phyloP scores from a whole-genome alignment of 2,329 filamentous ascomycete genomes.

The Epichloe elymi region DNA sequence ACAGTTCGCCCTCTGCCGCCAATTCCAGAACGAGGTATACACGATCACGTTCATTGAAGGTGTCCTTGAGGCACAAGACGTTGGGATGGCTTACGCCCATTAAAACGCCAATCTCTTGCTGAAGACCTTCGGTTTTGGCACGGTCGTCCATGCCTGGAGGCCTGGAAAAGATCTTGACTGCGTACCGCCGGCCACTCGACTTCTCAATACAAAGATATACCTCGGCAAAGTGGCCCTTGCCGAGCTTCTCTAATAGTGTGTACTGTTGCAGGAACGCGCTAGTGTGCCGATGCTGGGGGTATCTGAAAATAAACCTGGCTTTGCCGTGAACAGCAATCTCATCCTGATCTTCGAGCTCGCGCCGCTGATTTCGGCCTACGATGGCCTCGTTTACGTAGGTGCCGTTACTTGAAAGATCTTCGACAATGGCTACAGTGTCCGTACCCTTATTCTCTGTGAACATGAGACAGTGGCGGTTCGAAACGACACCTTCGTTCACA shows the following conservation, averaged over 20 bases:
- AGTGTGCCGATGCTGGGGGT: constrained; percentile 61
- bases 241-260: constrained; percentile 68
- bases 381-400: constrained; percentile 91
- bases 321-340: constrained; percentile 79
- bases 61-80: constrained; percentile 85
- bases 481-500: constrained; percentile 67
- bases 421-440: constrained; percentile 59
- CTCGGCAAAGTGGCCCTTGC: constrained; percentile 90
- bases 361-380: constrained; percentile 80
- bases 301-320: constrained; percentile 82
- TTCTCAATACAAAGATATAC: constrained; percentile 88
- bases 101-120: constrained; percentile 91
- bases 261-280: constrained; percentile 81
- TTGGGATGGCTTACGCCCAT: constrained; percentile 97
- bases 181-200: constrained; percentile 65
- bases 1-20: constrained; percentile 84
- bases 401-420: constrained; percentile 91
- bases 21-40: constrained; percentile 88
- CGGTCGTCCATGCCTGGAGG: constrained; percentile 68
- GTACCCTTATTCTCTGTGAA: constrained; percentile 48
- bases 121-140: constrained; percentile 71
- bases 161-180: constrained; percentile 91
- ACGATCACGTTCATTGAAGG: constrained; percentile 80
- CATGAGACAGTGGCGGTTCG: constrained; percentile 68
- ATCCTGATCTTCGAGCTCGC: constrained; percentile 79